phyloP scores from a whole-genome alignment of 2,329 filamentous ascomycete species.

The Xylaria sp. region DNA sequence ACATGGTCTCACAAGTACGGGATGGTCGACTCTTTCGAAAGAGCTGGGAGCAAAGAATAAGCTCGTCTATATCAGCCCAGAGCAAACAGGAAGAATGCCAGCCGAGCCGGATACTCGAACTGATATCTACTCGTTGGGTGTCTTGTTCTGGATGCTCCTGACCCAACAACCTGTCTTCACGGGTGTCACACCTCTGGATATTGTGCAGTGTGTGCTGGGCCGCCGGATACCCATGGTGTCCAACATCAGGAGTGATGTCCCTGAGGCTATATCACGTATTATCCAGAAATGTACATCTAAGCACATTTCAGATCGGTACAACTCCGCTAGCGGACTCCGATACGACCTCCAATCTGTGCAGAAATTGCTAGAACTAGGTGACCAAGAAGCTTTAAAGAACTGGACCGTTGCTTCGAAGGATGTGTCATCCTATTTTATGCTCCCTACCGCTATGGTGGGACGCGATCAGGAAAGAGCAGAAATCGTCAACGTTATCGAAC shows the following conservation, averaged over 20 bases:
- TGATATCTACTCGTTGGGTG: constrained; percentile 90
- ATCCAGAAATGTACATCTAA: constrained; percentile 94
- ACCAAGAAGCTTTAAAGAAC: constrained; percentile 70
- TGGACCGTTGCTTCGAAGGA: constrained; percentile 84
- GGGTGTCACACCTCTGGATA: constrained; percentile 81
- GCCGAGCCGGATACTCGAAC: constrained; percentile 90
- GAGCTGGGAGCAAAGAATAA: constrained; percentile 89
- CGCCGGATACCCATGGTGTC: constrained; percentile 79
- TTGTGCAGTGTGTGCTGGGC: constrained; percentile 86
- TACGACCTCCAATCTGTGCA: constrained; percentile 79
- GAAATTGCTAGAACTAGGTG: constrained; percentile 75
- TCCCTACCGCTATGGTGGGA: constrained; percentile 83
- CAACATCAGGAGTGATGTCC: constrained; percentile 78
- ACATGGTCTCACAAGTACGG: constrained; percentile 82
- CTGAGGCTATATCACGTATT: constrained; percentile 79
- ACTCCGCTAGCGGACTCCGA: constrained; percentile 85
- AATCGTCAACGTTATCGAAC: constrained; percentile 77
- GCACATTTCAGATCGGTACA: constrained; percentile 84
- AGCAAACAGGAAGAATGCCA: constrained; percentile 92
- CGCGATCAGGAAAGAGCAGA: constrained; percentile 73
- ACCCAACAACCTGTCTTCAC: constrained; percentile 81
- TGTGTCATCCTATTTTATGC: constrained; percentile 88
- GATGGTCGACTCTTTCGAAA: constrained; percentile 83
- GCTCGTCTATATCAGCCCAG: constrained; percentile 88
- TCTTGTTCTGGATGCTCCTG: constrained; percentile 86